Evolutionary conservation across 495 filamentous ascomycete genomes (phyloP), one percentile per base, ranked within the genome.

Genomic region (Neurospora sublineolata): DNA sequence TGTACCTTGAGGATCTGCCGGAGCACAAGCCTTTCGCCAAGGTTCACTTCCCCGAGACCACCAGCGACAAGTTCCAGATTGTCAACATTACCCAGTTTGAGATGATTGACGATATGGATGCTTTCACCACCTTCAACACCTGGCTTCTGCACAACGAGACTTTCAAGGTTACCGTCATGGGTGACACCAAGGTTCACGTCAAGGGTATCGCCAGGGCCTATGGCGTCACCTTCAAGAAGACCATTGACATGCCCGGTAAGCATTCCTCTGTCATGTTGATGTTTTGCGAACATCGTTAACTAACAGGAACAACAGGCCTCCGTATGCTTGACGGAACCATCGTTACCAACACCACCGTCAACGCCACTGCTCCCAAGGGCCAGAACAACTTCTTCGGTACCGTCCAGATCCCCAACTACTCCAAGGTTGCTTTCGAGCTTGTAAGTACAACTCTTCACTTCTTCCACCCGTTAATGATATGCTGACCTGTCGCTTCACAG

Each of bases 361-460:
- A 85, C 64, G 68, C 83, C 68, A 72, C 74, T 16, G 42, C 76
- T 8, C 76, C 82, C 39, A 46, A 76, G 30, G 80, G 84, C 69
- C 83, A 84, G 68, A 82, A 85, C 68, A 93, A 93, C 80, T 86
- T 92, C 83, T 81, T 85, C 39, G 92, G 87, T 74, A 85, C 81
- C 4, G 85, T 87, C 41, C 82, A 76, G 69, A 91, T 94, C 42
- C 91, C 92, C 71, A 94, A 94, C 77, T 87, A 86, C 6, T 89
- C 91, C 4, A 79, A 88, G 69, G 82, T 92, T 79, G 87, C 87
- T 7, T 81, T 94, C 67, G 78, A 83, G 23, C 84, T 93, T 79
- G 90, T 91, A 83, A 74, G 84, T 78, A 64, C 6, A 52, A 27
- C 14, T 6, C 4, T 11, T 6, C 73, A 40, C 12, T 18, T 46